These are phyloP conservation scores for Hyaloscypha finlandica DNA, from an alignment of 495 filamentous ascomycete genomes.

Conservation along the genomic window DNA sequence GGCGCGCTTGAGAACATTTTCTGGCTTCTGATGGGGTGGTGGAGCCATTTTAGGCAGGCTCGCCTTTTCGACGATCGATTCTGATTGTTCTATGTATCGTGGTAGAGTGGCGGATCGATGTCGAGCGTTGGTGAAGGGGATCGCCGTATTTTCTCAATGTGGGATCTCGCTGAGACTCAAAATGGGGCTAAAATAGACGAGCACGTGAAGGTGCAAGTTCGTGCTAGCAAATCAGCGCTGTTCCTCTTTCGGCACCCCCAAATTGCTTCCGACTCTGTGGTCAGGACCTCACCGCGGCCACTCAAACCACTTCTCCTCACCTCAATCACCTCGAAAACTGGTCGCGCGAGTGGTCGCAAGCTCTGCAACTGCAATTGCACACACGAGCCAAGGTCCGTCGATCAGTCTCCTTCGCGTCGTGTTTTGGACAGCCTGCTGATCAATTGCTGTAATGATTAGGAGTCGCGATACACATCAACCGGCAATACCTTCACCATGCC, in stretches of 20 bases:
- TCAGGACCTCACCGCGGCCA: background rate
- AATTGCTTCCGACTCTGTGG: background rate
- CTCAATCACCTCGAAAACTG: background rate
- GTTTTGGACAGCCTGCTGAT: background rate
- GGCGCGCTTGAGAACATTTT: slow-evolving; percentile 98
- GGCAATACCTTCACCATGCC: slow-evolving; percentile 41
- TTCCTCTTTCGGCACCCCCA: background rate
- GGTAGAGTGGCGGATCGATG: background rate
- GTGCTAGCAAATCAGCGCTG: no score
- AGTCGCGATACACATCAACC: slow-evolving; percentile 5
- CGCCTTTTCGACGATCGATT: background rate
- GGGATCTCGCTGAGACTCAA: no score
- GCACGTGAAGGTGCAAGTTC: background rate
- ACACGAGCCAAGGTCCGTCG: background rate
- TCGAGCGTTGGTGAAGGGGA: background rate
- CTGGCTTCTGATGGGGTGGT: slow-evolving; percentile 92
- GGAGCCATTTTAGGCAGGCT: slow-evolving; percentile 76
- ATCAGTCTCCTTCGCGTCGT: background rate
- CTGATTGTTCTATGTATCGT: background rate
- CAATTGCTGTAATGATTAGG: slow-evolving; percentile 9
- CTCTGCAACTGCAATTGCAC: background rate
- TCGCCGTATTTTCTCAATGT: background rate
- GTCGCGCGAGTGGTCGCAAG: slow-evolving; percentile 1
- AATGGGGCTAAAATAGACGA: background rate
- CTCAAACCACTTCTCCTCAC: background rate